phyloP scores from a whole-genome alignment of 768 basidiomycete genomes.

The Suillus variegatus region DNA sequence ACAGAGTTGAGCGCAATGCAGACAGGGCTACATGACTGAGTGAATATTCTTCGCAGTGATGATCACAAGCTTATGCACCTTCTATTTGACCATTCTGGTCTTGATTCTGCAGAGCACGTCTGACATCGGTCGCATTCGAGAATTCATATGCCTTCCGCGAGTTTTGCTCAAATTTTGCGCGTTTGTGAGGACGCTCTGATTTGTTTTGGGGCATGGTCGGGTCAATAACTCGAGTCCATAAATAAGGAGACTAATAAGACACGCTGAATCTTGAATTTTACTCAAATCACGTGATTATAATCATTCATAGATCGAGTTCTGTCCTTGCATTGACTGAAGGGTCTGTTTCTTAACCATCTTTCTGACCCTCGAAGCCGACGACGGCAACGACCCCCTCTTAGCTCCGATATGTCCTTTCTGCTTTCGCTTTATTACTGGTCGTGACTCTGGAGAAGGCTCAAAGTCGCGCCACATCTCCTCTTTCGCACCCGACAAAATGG shows the following conservation, averaged over 20 bases:
- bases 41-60: background rate
- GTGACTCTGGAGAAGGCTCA: background rate
- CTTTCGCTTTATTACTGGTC: background rate
- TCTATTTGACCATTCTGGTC: constrained; percentile 20
- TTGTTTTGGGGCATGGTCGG: constrained; percentile 18
- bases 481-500: constrained; percentile 20
- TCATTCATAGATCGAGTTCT: background rate
- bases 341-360: constrained; percentile 2
- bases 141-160: constrained; percentile 18
- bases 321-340: background rate
- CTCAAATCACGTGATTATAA: background rate
- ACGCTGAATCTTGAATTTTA: background rate
- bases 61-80: constrained; percentile 18
- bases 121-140: constrained; percentile 24
- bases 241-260: background rate
- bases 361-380: constrained; percentile 27
- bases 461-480: constrained; percentile 21
- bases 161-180: constrained; percentile 19
- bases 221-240: background rate
- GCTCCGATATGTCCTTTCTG: background rate
- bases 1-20: constrained; percentile 64
- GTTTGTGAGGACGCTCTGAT: constrained; percentile 22
- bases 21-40: constrained; percentile 38
- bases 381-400: constrained; percentile 14
- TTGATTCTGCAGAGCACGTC: constrained; percentile 17